Evolutionary conservation across 371 early-diverging fungal species (phyloP), one percentile per base, ranked within the genome.

Genomic region (Mucor irregularis): DNA sequence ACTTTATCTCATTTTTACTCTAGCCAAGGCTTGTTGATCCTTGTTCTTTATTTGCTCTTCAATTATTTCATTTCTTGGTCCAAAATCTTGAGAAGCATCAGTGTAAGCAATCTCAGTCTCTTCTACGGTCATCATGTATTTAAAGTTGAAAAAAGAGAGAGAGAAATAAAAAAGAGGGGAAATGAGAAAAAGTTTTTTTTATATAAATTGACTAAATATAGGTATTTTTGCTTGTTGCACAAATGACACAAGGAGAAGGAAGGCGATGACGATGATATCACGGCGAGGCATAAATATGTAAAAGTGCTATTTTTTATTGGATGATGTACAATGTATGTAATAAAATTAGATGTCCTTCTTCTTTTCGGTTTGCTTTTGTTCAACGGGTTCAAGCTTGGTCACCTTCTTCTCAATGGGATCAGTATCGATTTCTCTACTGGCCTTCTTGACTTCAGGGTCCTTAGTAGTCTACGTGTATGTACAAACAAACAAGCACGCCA

Each of bases 1-100:
- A n/a, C n/a, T n/a, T n/a, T n/a, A n/a, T n/a, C n/a, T n/a, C n/a
- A 38, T 16, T 24, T 26, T 49, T 63, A 71, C 71, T 31, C 58
- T 47, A 30, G 64, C 61, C 13, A 71, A 49, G 10, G 35, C 59
- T 13, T 48, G 64, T 14, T 58, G 55, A 30, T 71, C 58, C 0
- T 66, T 56, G 25, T 49, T 42, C 7, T 45, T 17, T 24, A 67
- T 64, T 8, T 64, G 56, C n/a, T 56, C 29, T 24, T 71, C 71
- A 0, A 67, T 25, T 4, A 49, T 49, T 28, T 25, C 30, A 14
- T 53, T 40, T 13, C 34, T 29, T 34, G 45, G 40, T 33, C 48
- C 45, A 42, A 42, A 22, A 4, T 25, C 25, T 4, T 19, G 6
- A 43, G 45, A 13, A 10, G 16, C 14, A 0, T 9, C 21, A 0